These are phyloP conservation scores for Aurinia saxatilis DNA, from an alignment of 345 rosid genomes.

Conservation along the genomic window DNA sequence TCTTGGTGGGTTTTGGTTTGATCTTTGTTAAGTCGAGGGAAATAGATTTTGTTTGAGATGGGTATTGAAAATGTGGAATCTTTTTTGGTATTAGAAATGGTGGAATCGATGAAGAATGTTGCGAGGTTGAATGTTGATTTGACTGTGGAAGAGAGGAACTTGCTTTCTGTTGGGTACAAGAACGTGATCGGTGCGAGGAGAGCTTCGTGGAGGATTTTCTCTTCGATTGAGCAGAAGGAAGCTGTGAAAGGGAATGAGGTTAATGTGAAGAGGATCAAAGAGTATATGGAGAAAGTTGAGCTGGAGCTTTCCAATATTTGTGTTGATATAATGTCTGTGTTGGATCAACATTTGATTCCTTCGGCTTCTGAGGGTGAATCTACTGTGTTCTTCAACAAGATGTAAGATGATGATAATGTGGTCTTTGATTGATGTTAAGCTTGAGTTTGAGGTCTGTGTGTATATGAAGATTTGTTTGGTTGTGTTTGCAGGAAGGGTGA, in stretches of 20 bases:
- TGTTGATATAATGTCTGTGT: conserved; percentile 47
- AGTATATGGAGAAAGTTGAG: conserved; percentile 58
- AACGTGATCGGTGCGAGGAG: conserved; percentile 52
- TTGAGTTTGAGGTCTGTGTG: background rate
- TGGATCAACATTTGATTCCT: conserved; percentile 65
- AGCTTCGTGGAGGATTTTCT: conserved; percentile 54
- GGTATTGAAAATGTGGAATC: background rate
- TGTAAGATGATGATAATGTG: conserved; percentile 33
- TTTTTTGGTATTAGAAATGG: conserved; percentile 40
- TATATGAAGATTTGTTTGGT: background rate
- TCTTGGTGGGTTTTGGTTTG: conserved; percentile 1
- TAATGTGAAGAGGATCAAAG: conserved; percentile 47
- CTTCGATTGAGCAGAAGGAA: conserved; percentile 50
- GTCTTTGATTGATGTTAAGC: background rate
- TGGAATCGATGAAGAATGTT: conserved; percentile 44
- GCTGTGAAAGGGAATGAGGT: conserved; percentile 47
- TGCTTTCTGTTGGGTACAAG: conserved; percentile 55
- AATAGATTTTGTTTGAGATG: background rate
- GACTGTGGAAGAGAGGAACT: conserved; percentile 49
- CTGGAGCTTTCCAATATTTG: conserved; percentile 45
- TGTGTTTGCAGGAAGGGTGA: conserved; percentile 59
- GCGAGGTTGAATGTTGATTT: conserved; percentile 49
- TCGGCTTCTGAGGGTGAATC: conserved; percentile 54
- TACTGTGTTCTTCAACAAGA: conserved; percentile 56
- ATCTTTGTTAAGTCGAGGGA: background rate